phyloP scores from a whole-genome alignment of 2,329 filamentous ascomycete genomes.

The Claviceps sp. region DNA sequence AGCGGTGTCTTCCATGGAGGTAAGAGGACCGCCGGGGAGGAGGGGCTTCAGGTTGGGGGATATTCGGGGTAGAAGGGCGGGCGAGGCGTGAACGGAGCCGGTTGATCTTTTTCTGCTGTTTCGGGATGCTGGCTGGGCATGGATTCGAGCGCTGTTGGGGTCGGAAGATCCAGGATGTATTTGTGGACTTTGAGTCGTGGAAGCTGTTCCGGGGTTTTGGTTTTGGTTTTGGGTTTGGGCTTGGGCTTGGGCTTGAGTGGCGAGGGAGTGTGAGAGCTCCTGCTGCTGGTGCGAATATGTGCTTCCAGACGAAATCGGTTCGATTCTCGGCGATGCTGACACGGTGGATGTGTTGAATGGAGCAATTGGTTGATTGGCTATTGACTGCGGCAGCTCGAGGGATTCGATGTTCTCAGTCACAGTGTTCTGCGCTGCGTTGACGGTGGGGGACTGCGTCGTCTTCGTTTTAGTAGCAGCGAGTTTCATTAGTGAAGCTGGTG shows the following conservation, averaged over 20 bases:
- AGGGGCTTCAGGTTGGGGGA: slow-evolving; percentile 91
- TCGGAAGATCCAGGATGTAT: slow-evolving; percentile 37
- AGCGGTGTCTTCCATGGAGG: slow-evolving; percentile 44
- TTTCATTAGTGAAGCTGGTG: slow-evolving; percentile 79
- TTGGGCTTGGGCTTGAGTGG: slow-evolving; percentile 31
- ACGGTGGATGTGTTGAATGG: slow-evolving; percentile 30
- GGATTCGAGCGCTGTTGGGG: slow-evolving; percentile 33
- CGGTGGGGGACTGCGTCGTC: slow-evolving; percentile 29
- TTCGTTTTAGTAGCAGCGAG: slow-evolving; percentile 44
- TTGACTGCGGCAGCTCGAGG: slow-evolving; percentile 61
- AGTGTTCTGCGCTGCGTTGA: slow-evolving; percentile 17
- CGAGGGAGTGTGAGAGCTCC: slow-evolving; percentile 35
- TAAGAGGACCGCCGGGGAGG: slow-evolving; percentile 46
- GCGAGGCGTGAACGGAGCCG: slow-evolving; percentile 65
- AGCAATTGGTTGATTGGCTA: slow-evolving; percentile 17
- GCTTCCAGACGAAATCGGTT: slow-evolving; percentile 33
- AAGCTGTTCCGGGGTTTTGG: slow-evolving; percentile 24
- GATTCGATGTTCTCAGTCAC: slow-evolving; percentile 41
- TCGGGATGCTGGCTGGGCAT: slow-evolving; percentile 42
- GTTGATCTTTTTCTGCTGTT: slow-evolving; percentile 59
- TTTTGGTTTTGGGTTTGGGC: slow-evolving; percentile 29
- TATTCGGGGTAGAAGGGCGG: slow-evolving; percentile 75
- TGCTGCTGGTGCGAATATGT: slow-evolving; percentile 22
- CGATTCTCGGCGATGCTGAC: slow-evolving; percentile 21
- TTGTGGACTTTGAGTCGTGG: slow-evolving; percentile 55